Base-by-base conservation (phyloP, 192 early-diverging fungal species). In the Coemansia asiatica region DNA sequence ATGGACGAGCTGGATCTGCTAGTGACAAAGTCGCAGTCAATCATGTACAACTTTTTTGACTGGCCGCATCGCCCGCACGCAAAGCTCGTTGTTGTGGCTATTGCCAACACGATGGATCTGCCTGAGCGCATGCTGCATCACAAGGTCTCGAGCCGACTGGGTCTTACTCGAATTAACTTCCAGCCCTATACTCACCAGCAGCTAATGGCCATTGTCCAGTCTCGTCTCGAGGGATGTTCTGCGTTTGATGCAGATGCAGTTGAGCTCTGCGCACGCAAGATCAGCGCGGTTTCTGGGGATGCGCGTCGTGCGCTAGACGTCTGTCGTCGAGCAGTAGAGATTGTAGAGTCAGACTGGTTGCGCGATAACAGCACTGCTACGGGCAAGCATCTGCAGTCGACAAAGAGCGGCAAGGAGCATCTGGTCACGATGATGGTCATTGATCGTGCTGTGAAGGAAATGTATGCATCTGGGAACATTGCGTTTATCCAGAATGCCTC, bases 21-120 rank as follows among this genome's bases (percentile, higher is more conserved):
- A 21, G 92, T 96, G 6, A 95, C 94, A 0, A 89, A 91, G 63
- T 92, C 91, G 53, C 95, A 97, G 66, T 85, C 86, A 1, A 91
- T 99, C 48, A 91, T 99, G 84, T 98, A 97, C 80, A 99, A 98
- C 72, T 94, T 99, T 66, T 97, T 99, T 63, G 93, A 98, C 51
- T 99, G 96, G 96, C 95, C 97, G 18, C 91, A 89, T 48, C 85
- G 91, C 23, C 79, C 86, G 9, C 80, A 91, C 64, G 93, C 95
- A 15, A 83, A 88, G 62, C 74, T 99, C 15, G 91, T 97, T 64
- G 91, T 99, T 2, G 81, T 99, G 47, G 96, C 96, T 0, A 90
- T 99, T 57, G 96, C 97, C 35, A 99, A 99, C 73, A 97, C 95
- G 0, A 99, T 99, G 94, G 95, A 98, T 67, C 74, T 99, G 19